A percentile compares a stretch with the other conserved stretches of the same genome.
phyloP scores from a whole-genome alignment of 192 early-diverging fungal species.

The Coemansia sp. region DNA sequence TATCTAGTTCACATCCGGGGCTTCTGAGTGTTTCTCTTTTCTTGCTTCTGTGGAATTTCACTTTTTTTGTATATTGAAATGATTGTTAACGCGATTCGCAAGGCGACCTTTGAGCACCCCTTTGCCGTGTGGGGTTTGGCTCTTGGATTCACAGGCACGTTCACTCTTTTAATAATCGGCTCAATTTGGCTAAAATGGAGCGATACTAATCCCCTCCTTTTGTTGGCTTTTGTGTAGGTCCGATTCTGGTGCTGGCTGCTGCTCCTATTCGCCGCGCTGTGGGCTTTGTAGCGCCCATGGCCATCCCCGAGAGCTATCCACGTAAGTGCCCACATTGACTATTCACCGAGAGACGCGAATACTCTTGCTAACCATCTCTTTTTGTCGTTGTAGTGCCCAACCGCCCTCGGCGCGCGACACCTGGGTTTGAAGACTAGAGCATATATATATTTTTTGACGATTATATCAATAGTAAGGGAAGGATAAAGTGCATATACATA shows the following conservation, averaged over 20 bases:
- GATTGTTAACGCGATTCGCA: constrained; percentile 44
- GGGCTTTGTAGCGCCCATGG: constrained; percentile 29
- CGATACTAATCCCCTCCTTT: not conserved
- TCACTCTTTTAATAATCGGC: no score
- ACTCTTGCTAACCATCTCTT: not conserved
- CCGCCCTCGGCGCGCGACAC: constrained; percentile 34
- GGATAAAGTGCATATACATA: constrained; percentile 6
- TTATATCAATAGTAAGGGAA: not conserved
- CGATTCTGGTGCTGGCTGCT: constrained; percentile 33
- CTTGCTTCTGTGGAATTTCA: not conserved
- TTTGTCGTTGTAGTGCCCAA: constrained; percentile 34
- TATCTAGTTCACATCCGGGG: no score
- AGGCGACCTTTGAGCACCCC: constrained; percentile 41
- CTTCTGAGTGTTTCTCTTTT: not conserved
- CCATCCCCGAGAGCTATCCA: constrained; percentile 39
- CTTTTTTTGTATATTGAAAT: not conserved
- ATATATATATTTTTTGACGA: not conserved
- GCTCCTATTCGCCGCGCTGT: constrained; percentile 30
- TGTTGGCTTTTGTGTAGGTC: constrained; percentile 20
- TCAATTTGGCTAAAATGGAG: not conserved
- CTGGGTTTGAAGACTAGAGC: constrained; percentile 38
- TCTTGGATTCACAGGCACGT: constrained; percentile 44
- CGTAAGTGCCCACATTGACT: constrained; percentile 20
- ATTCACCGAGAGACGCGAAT: no score
- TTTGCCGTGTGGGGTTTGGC: constrained; percentile 50